Base-by-base conservation (phyloP, 805 yeast species). In the Candida alai region DNA sequence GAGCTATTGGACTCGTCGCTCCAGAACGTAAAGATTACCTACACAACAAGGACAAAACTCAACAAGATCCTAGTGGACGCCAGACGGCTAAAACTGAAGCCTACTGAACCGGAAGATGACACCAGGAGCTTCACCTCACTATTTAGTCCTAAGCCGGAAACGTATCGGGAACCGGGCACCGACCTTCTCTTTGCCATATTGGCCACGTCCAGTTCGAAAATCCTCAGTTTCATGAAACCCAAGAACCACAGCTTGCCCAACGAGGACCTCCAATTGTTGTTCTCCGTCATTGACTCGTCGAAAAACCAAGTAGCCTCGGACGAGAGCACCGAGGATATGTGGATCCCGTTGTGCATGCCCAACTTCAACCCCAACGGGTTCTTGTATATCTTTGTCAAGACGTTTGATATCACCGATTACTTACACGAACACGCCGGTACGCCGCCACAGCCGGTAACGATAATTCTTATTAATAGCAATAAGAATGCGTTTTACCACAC, bases 261-360 rank as follows among this genome's bases (percentile, higher is more conserved):
- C 2, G 76, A 84, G 6, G 98, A 90, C 56, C 61, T 93, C 12
- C 84, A 83, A 32, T 63, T 85, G 6, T 58, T 93, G 17, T 77
- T 87, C 40, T 74, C 83, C 12, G 74, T 87, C 60, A 74, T 90
- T 2, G 76, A 75, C 47, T 63, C 63, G 17, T 52, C 48, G 7
- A 45, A 45, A n/a, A 11, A 14, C 10, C 21, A 28, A 6, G 13
- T 28, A 14, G 44, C 37, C 6, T 26, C 32, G 3, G 37, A 35
- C 7, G 28, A 32, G 6, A 20, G n/a, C 13, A 26, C 29, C 13
- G 84, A 84, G 45, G 96, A 89, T 50, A 75, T 87, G 38, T 93
- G 97, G 97, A 74, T 85, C 9, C 98, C 98, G 0, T 68, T 90
- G 1, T 90, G 98, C 56, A 68, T 90, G 54, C 96, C 97, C 1